These are phyloP conservation scores for Populus alba DNA, from an alignment of 345 rosid genomes.

Conservation along the genomic window DNA sequence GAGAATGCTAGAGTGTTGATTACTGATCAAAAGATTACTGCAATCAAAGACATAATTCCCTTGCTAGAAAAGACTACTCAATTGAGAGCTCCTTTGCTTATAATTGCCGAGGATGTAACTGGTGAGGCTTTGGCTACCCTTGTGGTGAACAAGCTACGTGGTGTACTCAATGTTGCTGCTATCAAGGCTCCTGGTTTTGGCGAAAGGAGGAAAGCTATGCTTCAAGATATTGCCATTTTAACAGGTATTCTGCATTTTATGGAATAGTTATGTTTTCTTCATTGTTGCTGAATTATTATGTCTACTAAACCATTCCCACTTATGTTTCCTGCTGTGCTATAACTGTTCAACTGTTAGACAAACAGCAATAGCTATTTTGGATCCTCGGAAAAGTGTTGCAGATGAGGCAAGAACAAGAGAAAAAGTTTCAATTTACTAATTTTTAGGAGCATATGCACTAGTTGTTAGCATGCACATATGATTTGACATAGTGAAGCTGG, in stretches of 20 bases:
- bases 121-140: constrained; percentile 97
- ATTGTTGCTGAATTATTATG: background rate
- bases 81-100: constrained; percentile 82
- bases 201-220: constrained; percentile 95
- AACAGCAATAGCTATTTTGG: background rate
- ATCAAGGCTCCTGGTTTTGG: constrained; percentile 97
- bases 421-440: background rate
- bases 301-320: background rate
- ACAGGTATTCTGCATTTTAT: constrained; percentile 47
- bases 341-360: background rate
- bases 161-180: constrained; percentile 87
- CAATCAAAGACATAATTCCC: constrained; percentile 91
- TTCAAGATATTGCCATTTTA: constrained; percentile 89
- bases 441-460: background rate
- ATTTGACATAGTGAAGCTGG: background rate
- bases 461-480: background rate
- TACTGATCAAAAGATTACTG: constrained; percentile 91
- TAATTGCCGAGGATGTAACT: constrained; percentile 91
- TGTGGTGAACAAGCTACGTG: constrained; percentile 92
- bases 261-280: background rate
- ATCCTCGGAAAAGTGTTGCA: background rate
- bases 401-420: background rate
- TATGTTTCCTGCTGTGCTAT: background rate
- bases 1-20: constrained; percentile 90
- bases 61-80: constrained; percentile 89